Percentiles rank a stretch among this genome's conserved stretches.
These are phyloP conservation scores for Fusarium oligoseptatum DNA, from an alignment of 2,329 filamentous ascomycete genomes.

Conservation along the genomic window DNA sequence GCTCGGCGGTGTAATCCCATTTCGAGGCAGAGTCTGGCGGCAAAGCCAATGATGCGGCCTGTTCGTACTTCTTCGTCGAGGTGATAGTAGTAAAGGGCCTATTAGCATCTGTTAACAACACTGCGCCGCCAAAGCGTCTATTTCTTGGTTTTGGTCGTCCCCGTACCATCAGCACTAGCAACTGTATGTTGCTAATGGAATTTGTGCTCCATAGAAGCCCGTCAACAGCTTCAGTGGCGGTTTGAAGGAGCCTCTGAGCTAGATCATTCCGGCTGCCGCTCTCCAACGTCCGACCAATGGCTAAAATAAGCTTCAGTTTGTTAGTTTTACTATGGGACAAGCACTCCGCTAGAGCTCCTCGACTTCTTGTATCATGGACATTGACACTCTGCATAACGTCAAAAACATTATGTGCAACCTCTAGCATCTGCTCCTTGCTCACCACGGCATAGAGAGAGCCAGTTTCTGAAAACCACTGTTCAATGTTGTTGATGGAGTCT, in stretches of 20 bases:
- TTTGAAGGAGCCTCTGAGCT: not conserved
- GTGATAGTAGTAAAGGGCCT: constrained; percentile 1
- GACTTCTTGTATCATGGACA: not conserved
- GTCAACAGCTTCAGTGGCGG: not conserved
- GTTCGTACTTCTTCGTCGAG: not conserved
- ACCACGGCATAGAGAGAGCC: not conserved
- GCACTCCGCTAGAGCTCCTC: not conserved
- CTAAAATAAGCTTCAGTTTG: not conserved
- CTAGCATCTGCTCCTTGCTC: not conserved
- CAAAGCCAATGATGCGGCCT: not conserved
- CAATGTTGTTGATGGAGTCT: not conserved
- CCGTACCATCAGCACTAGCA: not conserved
- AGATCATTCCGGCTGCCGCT: not conserved
- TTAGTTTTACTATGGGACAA: not conserved
- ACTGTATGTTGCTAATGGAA: not conserved
- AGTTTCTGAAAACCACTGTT: not conserved
- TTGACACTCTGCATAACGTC: not conserved
- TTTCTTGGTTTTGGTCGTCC: not conserved
- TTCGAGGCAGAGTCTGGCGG: not conserved
- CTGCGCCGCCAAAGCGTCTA: not conserved
- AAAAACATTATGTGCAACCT: not conserved
- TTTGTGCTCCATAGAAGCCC: not conserved
- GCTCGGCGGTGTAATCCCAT: not conserved
- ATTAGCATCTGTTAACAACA: not conserved
- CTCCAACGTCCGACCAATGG: not conserved